These are phyloP conservation scores for Saccharomyces pastorianus DNA, from an alignment of 1,139 yeast species.

Conservation along the genomic window DNA sequence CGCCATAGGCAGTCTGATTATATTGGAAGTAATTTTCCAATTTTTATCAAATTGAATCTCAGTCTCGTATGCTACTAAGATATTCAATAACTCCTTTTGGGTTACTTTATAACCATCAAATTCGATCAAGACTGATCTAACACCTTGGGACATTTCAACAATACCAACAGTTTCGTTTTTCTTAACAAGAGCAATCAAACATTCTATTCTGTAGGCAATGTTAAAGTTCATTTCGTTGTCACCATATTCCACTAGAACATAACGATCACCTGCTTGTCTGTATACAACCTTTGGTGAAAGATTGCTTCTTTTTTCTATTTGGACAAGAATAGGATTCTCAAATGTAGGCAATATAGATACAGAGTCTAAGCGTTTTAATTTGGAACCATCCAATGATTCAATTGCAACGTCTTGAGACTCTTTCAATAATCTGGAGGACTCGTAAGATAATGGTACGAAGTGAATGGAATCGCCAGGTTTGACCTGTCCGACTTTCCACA, in stretches of 20 bases:
- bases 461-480: conserved; percentile 84
- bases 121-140: conserved; percentile 84
- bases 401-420: conserved; percentile 49
- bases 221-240: conserved; percentile 80
- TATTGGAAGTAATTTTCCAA: conserved; percentile 80
- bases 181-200: conserved; percentile 65
- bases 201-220: conserved; percentile 74
- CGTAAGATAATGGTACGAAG: conserved; percentile 69
- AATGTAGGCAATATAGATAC: conserved; percentile 33
- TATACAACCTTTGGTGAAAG: conserved; percentile 67
- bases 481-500: conserved; percentile 98
- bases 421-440: conserved; percentile 59
- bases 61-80: conserved; percentile 64
- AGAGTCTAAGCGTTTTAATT: conserved; percentile 36
- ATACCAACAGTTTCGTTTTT: conserved; percentile 65
- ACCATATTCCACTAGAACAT: conserved; percentile 85
- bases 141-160: conserved; percentile 95
- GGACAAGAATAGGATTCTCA: conserved; percentile 50
- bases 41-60: conserved; percentile 64
- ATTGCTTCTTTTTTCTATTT: conserved; percentile 38
- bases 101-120: conserved; percentile 53
- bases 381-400: conserved; percentile 30
- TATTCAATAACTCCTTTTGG: conserved; percentile 54
- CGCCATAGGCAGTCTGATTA: conserved; percentile 86
- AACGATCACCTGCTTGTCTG: conserved; percentile 96